phyloP scores from a whole-genome alignment of 768 basidiomycete species.

The Rhizopogon salebrosus region DNA sequence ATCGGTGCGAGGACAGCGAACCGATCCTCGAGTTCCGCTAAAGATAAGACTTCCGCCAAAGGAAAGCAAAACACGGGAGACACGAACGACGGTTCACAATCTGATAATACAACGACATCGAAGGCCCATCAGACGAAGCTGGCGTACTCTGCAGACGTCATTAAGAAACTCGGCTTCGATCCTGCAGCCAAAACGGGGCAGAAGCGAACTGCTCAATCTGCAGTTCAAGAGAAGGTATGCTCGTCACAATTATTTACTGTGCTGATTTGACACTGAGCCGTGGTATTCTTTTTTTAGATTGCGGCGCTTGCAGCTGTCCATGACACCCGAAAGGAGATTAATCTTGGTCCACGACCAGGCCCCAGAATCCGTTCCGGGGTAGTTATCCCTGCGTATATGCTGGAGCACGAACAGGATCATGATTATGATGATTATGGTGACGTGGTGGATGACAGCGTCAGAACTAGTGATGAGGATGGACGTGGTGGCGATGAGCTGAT shows the following conservation, averaged over 20 bases:
- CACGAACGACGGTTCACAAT: conserved; percentile 11
- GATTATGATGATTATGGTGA: conserved; percentile 3
- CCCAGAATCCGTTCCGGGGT: conserved; percentile 61
- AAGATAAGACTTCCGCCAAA: conserved; percentile 9
- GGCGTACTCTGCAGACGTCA: conserved; percentile 59
- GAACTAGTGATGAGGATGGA: conserved; percentile 20
- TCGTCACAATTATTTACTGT: not conserved
- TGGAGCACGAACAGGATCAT: conserved; percentile 4
- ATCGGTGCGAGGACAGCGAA: conserved; percentile 27
- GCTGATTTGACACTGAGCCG: not conserved
- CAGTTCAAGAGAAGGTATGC: conserved; percentile 55
- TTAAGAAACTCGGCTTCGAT: conserved; percentile 77
- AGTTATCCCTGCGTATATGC: conserved; percentile 30
- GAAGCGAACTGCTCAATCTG: conserved; percentile 32
- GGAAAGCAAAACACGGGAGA: conserved; percentile 11
- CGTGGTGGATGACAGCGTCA: conserved; percentile 7
- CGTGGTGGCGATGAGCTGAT: conserved; percentile 26
- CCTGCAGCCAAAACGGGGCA: conserved; percentile 56
- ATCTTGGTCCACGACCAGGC: conserved; percentile 61
- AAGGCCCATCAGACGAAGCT: conserved; percentile 26
- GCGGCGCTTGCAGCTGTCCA: conserved; percentile 51
- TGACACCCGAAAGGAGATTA: conserved; percentile 44
- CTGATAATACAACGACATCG: conserved; percentile 8
- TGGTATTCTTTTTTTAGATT: conserved; percentile 34
- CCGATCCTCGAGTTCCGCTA: conserved; percentile 8